Conservation (phyloP, 129 eudicot genomes). For the Lonicera japonica region DNA sequence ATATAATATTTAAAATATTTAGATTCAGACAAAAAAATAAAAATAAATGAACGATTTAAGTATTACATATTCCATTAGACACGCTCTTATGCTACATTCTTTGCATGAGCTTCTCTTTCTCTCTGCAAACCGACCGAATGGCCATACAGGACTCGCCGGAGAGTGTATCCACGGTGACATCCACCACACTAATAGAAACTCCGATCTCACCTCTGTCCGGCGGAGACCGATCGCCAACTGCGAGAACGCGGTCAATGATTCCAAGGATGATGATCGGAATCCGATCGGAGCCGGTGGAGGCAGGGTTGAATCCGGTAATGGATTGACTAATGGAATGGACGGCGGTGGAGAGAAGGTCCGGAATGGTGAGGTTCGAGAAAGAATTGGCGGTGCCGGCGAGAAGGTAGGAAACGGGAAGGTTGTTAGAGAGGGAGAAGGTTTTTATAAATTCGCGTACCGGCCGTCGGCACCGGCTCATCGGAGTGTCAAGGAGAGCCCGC, state of each 20-base stretch:
- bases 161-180: constrained; percentile 11
- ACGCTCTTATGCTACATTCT: no score
- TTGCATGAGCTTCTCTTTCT: background rate
- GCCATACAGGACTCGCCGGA: constrained; percentile 32
- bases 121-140: background rate
- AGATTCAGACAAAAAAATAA: no score
- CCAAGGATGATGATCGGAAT: constrained; percentile 13
- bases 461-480: constrained; percentile 58
- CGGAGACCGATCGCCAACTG: constrained; percentile 15
- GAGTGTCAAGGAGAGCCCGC: constrained; percentile 46
- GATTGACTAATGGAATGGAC: background rate
- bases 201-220: constrained; percentile 11
- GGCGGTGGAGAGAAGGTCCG: background rate
- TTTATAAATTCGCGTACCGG: constrained; percentile 23
- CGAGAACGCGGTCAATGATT: background rate
- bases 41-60: no score
- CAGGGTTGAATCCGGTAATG: background rate
- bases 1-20: no score
- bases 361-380: no score
- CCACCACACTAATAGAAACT: background rate
- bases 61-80: no score
- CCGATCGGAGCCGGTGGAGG: background rate
- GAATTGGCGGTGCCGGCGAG: background rate
- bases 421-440: background rate
- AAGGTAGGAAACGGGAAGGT: constrained; percentile 10